Conservation (phyloP, 345 rosid genomes). For the Melaleuca alternifolia region DNA sequence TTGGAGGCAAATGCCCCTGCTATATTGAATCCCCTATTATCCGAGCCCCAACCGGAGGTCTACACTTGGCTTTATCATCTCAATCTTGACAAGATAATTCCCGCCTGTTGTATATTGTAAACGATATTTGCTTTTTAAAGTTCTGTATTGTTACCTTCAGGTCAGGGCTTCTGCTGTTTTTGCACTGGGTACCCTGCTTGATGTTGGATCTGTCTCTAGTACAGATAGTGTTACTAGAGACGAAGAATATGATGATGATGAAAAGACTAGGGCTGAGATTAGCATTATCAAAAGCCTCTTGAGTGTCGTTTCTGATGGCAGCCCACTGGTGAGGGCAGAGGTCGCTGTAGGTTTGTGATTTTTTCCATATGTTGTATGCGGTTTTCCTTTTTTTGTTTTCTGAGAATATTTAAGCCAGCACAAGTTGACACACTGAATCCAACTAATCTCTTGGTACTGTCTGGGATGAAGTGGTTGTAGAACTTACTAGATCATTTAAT, state of each 20-base stretch:
- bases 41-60: constrained; percentile 96
- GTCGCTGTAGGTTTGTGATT: constrained; percentile 85
- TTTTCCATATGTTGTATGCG: not conserved
- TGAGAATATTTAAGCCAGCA: not conserved
- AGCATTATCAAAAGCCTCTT: constrained; percentile 69
- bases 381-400: not conserved
- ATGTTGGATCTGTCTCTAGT: constrained; percentile 62
- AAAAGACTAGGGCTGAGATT: constrained; percentile 75
- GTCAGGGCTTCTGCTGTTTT: constrained; percentile 98
- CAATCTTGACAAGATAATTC: not conserved
- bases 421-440: not conserved
- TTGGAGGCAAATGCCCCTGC: constrained; percentile 71
- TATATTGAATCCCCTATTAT: constrained; percentile 55
- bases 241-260: constrained; percentile 89
- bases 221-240: constrained; percentile 55
- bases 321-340: constrained; percentile 97
- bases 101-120: not conserved
- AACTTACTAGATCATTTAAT: not conserved
- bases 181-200: constrained; percentile 90
- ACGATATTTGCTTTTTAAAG: not conserved
- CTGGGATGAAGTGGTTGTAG: not conserved
- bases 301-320: constrained; percentile 81
- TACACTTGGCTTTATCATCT: not conserved
- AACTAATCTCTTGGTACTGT: not conserved
- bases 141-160: constrained; percentile 30